phyloP scores from a whole-genome alignment of 176 grass and related monocot genomes.

The Olyra latifolia region DNA sequence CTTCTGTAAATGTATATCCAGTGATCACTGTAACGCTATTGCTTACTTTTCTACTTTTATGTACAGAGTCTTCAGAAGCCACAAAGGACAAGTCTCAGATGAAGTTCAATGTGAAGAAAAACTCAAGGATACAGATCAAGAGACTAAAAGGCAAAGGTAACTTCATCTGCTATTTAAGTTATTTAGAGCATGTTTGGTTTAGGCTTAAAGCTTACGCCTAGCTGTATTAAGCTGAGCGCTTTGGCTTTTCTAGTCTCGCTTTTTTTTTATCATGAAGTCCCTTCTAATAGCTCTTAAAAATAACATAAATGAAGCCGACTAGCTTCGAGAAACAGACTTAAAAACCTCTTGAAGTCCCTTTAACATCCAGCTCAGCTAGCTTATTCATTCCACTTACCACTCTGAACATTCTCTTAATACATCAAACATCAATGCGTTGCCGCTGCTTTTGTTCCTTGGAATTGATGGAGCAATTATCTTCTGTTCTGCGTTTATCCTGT shows the following conservation, averaged over 20 bases:
- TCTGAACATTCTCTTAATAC: too few species aligned
- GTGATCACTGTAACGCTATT: background rate
- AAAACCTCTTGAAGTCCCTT: too few species aligned
- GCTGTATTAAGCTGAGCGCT: too few species aligned
- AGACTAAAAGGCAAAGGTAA: slow-evolving; percentile 70
- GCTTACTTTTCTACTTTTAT: slow-evolving; percentile 11
- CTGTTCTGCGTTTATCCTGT: background rate
- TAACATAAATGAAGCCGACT: too few species aligned
- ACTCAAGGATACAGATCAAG: slow-evolving; percentile 64
- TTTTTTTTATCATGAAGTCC: too few species aligned
- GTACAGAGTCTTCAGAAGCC: slow-evolving; percentile 40
- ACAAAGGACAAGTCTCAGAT: slow-evolving; percentile 46
- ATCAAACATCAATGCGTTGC: background rate
- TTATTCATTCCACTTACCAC: too few species aligned
- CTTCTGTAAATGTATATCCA: background rate
- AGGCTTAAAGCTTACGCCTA: too few species aligned
- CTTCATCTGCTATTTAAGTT: background rate
- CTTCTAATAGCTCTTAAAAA: too few species aligned
- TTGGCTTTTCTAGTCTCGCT: too few species aligned
- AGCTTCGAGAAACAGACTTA: too few species aligned
- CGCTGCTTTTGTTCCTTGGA: background rate
- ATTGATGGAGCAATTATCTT: background rate
- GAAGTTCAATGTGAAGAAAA: slow-evolving; percentile 67
- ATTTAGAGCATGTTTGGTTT: too few species aligned
- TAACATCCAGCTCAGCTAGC: too few species aligned